Evolutionary conservation across 2,329 filamentous ascomycete species (phyloP), one percentile per base, ranked within the genome.

Genomic region (Trichoderma brevicompactum): DNA sequence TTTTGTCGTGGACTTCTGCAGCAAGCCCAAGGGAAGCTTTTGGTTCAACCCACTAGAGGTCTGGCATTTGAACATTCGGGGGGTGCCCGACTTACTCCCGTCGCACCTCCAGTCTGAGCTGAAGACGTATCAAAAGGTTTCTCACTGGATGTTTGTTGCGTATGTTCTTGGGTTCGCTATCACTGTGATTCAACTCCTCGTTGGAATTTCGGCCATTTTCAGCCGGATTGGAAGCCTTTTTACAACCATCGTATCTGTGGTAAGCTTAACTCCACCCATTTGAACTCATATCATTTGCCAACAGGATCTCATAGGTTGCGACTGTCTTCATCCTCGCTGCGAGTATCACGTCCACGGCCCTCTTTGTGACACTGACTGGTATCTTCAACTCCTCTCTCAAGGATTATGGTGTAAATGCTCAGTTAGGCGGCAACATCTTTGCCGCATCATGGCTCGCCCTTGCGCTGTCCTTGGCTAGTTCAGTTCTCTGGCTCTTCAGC

Each of bases 101-200:
- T 40, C 19, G 7, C 50, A 55, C 34, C 61, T 64, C 12, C 61
- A 64, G 50, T 55, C 40, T n/a, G 32, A 64, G 17, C 40, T 64
- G 8, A 36, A 64, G 13, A 48, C 50, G 4, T 64, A 55, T n/a
- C 49, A 64, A 28, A 64, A 48, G 50, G 32, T 64, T 17, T 64
- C 61, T 17, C 52, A 64, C 50, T 64, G 61, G 61, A 64, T 64
- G 61, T 64, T 64, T 48, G 52, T 64, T 41, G 52, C 61, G 19
- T 64, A 64, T 15, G 61, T 55, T 7, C 50, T 64, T 41, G 50
- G 28, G 7, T 64, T 64, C 34, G 50, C 50, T n/a, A 49, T 32
- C 7, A 40, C 43, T 4, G 34, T 34, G 15, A 13, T 64, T 19
- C 46, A 64, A 40, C 28, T 64, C 5, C 50, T 64, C 5, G 43